phyloP scores from a whole-genome alignment of 2,329 filamentous ascomycete species.

The Sordariomycetes sp. region DNA sequence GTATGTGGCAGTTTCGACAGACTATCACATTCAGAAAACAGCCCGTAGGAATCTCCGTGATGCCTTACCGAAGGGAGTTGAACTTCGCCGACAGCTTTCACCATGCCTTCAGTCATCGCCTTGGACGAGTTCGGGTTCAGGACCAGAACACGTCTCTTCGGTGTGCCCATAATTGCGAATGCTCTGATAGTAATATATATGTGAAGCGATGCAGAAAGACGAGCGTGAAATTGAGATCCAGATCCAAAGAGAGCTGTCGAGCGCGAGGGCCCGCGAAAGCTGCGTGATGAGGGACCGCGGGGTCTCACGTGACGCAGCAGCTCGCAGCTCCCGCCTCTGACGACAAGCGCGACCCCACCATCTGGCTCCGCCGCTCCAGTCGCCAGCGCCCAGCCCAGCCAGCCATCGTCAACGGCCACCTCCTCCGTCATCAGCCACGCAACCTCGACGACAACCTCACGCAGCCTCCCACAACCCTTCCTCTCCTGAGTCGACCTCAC shows the following conservation, averaged over 20 bases:
- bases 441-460: not conserved
- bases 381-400: conserved; percentile 1
- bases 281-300: conserved; percentile 17
- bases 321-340: conserved; percentile 20
- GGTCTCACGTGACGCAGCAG: conserved; percentile 27
- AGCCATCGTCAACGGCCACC: too few relatives aligned
- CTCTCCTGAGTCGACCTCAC: not conserved
- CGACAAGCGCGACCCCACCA: conserved; percentile 25
- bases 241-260: too few relatives aligned
- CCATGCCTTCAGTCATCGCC: conserved; percentile 62
- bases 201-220: too few relatives aligned
- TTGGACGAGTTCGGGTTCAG: conserved; percentile 73
- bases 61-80: too few relatives aligned
- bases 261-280: too few relatives aligned
- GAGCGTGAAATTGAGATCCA: too few relatives aligned
- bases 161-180: too few relatives aligned
- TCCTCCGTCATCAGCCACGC: too few relatives aligned
- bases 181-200: too few relatives aligned
- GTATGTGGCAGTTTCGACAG: conserved; percentile 48
- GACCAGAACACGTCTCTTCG: conserved; percentile 59
- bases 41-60: too few relatives aligned
- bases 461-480: too few relatives aligned
- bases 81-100: conserved; percentile 35
- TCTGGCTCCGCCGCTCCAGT: conserved; percentile 15
- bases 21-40: too few relatives aligned